Percentiles rank a stretch among this genome's conserved stretches.
Evolutionary conservation across 2,329 filamentous ascomycete species (phyloP).

Genomic region (Phoma herbarum): DNA sequence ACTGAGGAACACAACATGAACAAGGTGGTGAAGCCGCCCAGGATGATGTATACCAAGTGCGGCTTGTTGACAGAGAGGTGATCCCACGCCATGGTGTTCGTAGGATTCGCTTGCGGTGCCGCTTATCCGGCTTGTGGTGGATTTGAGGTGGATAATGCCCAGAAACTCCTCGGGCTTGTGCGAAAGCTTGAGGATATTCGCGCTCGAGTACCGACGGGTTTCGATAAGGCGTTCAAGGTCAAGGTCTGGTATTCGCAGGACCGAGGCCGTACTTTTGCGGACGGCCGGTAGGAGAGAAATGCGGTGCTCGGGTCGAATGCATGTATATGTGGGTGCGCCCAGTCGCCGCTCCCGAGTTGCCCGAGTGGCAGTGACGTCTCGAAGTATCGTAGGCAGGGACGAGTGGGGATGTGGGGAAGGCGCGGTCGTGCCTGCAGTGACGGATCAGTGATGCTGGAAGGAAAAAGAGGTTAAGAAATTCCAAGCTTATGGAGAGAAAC

Average conservation of each 20-base stretch:
- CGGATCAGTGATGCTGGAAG: slow-evolving; percentile 21
- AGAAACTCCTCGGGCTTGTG: slow-evolving; percentile 23
- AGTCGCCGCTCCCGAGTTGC: slow-evolving; percentile 57
- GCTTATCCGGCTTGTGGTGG: slow-evolving; percentile 21
- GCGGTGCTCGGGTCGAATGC: slow-evolving; percentile 45
- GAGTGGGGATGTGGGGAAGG: slow-evolving; percentile 21
- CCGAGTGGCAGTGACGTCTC: slow-evolving; percentile 32
- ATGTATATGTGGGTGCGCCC: slow-evolving; percentile 59
- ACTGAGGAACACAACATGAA: slow-evolving; percentile 99
- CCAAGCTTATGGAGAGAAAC: slow-evolving; percentile 22
- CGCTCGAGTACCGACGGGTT: neutral
- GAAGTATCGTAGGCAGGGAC: slow-evolving; percentile 11
- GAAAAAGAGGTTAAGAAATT: slow-evolving; percentile 15
- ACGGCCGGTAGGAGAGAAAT: slow-evolving; percentile 32
- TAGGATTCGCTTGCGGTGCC: slow-evolving; percentile 14
- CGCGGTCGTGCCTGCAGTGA: slow-evolving; percentile 11
- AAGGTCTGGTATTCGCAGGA: slow-evolving; percentile 20
- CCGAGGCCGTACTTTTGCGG: slow-evolving; percentile 25
- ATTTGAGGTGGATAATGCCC: slow-evolving; percentile 17
- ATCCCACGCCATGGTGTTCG: slow-evolving; percentile 73
- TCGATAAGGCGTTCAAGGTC: slow-evolving; percentile 1
- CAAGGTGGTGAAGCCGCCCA: slow-evolving; percentile 94
- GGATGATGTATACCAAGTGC: slow-evolving; percentile 97
- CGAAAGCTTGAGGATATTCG: slow-evolving; percentile 19
- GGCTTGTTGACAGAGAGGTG: slow-evolving; percentile 89